Evolutionary conservation across 441 rosid species (phyloP), one percentile per base, ranked within the genome.

Genomic region (Macaranga tanarius): DNA sequence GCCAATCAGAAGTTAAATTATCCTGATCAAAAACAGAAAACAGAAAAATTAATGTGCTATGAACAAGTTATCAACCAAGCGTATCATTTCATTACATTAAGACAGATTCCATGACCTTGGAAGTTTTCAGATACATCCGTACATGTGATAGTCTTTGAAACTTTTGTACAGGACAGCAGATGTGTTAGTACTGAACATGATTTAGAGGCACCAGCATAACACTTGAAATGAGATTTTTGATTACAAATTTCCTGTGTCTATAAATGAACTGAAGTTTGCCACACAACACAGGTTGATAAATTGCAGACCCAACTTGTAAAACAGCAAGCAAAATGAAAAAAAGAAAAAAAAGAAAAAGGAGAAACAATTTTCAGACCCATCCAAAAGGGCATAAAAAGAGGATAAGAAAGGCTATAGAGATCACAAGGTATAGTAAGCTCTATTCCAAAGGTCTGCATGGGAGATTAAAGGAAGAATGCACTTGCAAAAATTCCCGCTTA

Each of bases 401-500:
- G 38, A 52, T 8, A 51, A 12, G 16, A 38, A 65, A 62, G 45
- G 34, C 3, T 34, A 55, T 48, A 12, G n/a, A 59, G 45, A 25
- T 57, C 9, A 28, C 0, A 1, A 47, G 52, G 60, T 12, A 13
- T 72, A 2, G 51, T 28, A 15, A 40, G 62, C 64, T 47, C 67
- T 15, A 64, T 74, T 66, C 25, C 66, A 50, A 45, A 54, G 26
- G 1, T 8, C 50, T 66, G 42, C 13, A 15, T 28, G 47, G 15
- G 11, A 48, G 0, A 7, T 7, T 22, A 2, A 38, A 48, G 40
- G 13, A 42, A 22, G 51, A 11, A 28, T 63, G 5, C 62, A 42
- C 15, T 40, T 67, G 51, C 26, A 19, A 58, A 40, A 65, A 7
- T 44, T 20, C 20, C 17, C 15, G 74, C 65, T 70, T 69, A 42